phyloP scores from a whole-genome alignment of 164 flowering plant genomes.

The grape (Vitis vinifera) region DNA sequence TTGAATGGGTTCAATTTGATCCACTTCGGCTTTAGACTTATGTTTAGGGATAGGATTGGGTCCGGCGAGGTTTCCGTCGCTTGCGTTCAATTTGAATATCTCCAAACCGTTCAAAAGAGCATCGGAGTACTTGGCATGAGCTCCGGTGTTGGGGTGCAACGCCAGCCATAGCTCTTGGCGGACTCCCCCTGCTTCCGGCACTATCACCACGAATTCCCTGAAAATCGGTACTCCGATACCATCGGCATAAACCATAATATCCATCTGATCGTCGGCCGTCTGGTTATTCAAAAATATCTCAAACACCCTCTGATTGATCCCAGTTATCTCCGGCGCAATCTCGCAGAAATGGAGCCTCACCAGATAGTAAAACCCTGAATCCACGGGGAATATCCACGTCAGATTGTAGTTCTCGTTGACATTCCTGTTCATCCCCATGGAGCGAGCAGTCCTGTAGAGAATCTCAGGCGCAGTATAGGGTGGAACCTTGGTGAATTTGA shows the following conservation, averaged over 20 bases:
- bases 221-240: slow-evolving; percentile 21
- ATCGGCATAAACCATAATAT: slow-evolving; percentile 13
- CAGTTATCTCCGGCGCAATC: not conserved
- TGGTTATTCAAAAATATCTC: slow-evolving; percentile 23
- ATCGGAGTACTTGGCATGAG: not conserved
- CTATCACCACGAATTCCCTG: slow-evolving; percentile 22
- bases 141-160: not conserved
- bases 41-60: not conserved
- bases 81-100: not conserved
- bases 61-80: not conserved
- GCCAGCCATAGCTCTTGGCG: not conserved
- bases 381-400: slow-evolving; percentile 29
- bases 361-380: slow-evolving; percentile 28
- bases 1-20: too few species aligned
- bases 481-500: not conserved
- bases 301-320: slow-evolving; percentile 21
- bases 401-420: slow-evolving; percentile 14
- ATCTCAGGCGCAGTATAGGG: slow-evolving; percentile 8
- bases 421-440: slow-evolving; percentile 3
- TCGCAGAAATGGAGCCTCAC: slow-evolving; percentile 44
- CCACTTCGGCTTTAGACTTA: too few species aligned
- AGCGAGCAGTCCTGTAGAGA: slow-evolving; percentile 19
- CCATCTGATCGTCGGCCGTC: slow-evolving; percentile 15
- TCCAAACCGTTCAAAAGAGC: slow-evolving; percentile 10
- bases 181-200: not conserved